Evolutionary conservation across 805 yeast genomes (phyloP).

Genomic region (Metschnikowia bowlesiae): DNA sequence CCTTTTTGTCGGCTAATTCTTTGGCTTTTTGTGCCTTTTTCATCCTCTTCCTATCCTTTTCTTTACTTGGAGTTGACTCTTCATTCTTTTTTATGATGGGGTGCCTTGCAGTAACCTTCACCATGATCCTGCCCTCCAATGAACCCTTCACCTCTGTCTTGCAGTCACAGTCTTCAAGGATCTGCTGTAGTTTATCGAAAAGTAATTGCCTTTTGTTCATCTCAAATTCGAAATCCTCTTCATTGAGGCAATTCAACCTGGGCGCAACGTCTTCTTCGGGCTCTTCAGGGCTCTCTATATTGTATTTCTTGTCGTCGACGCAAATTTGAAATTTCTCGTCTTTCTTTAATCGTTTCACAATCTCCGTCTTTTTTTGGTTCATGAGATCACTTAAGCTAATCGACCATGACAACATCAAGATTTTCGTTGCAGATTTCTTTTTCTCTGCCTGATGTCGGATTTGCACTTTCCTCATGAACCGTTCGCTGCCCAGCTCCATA

Average conservation of each 20-base stretch:
- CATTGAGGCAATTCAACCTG: slow-evolving; percentile 2
- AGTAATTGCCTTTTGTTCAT: slow-evolving; percentile 28
- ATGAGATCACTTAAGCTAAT: slow-evolving; percentile 49
- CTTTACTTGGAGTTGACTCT: slow-evolving; percentile 5
- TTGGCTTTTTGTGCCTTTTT: slow-evolving; percentile 16
- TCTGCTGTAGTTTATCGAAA: slow-evolving; percentile 20
- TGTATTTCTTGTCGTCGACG: slow-evolving; percentile 21
- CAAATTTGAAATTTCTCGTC: slow-evolving; percentile 35
- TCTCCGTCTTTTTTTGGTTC: slow-evolving; percentile 51
- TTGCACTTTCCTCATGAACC: slow-evolving; percentile 25
- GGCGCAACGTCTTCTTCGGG: slow-evolving; percentile 11
- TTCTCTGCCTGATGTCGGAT: slow-evolving; percentile 29
- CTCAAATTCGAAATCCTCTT: slow-evolving; percentile 16
- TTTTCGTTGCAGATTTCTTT: slow-evolving; percentile 41
- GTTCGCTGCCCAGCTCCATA: slow-evolving; percentile 29
- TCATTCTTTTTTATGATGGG: background rate
- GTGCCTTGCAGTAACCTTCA: slow-evolving; percentile 16
- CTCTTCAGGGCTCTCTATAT: slow-evolving; percentile 10
- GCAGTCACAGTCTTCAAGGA: slow-evolving; percentile 30
- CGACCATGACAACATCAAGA: slow-evolving; percentile 52
- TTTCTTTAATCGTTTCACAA: slow-evolving; percentile 39
- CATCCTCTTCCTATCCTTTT: slow-evolving; percentile 16
- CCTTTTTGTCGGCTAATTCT: slow-evolving; percentile 17
- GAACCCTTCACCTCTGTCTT: slow-evolving; percentile 25
- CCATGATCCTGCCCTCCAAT: slow-evolving; percentile 21